Conservation (phyloP, 129 eudicot species). For the Flaveria bidentis region DNA sequence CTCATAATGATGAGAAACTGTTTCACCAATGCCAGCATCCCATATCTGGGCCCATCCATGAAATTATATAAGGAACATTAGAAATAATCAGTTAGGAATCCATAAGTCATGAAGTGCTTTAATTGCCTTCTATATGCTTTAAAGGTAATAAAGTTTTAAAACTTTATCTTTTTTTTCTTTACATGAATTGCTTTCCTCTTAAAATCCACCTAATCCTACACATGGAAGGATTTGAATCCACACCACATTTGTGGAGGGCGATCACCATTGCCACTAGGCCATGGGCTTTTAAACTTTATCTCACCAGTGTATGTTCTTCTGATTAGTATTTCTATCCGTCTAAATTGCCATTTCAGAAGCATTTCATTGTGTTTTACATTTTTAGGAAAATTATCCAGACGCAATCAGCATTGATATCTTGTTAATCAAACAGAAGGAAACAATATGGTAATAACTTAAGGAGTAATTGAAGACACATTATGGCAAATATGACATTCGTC, state of each 20-base stretch:
- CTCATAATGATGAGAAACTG: slow-evolving; percentile 57
- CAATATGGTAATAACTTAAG: not conserved
- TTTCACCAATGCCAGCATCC: slow-evolving; percentile 95
- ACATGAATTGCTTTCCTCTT: no score
- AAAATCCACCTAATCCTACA: no score
- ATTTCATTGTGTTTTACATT: not conserved
- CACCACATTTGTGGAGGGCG: no score
- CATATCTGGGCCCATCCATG: slow-evolving; percentile 64
- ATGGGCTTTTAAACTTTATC: not conserved
- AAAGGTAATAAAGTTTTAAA: not conserved
- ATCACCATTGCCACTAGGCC: no score
- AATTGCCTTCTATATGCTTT: not conserved
- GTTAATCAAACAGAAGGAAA: not conserved
- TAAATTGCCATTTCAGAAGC: not conserved
- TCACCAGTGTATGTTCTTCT: not conserved
- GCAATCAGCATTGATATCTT: not conserved
- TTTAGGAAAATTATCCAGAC: not conserved
- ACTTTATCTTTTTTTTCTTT: no score
- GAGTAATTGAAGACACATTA: not conserved
- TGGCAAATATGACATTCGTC: not conserved
- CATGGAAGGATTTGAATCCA: no score
- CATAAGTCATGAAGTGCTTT: slow-evolving; percentile 4
- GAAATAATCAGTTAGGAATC: not conserved
- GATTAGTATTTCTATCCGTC: not conserved
- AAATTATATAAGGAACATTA: slow-evolving; percentile 24